Percentiles rank a stretch among this genome's conserved stretches.
Conservation (phyloP, 805 yeast species). For the Saturnispora serradocipensis region DNA sequence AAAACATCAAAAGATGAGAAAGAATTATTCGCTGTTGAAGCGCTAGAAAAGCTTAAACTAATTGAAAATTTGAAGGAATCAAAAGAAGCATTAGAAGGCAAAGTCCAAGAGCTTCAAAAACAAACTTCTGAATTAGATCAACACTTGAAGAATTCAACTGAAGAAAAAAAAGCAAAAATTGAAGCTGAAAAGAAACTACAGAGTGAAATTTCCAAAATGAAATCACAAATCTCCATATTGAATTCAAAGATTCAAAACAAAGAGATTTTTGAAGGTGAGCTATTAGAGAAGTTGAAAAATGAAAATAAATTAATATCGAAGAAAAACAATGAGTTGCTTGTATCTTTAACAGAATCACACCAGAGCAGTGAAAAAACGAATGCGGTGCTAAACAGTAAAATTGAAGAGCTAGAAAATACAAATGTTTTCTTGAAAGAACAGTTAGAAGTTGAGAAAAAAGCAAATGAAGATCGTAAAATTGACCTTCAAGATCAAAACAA, state of each 20-base stretch:
- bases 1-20: not conserved
- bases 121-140: not conserved
- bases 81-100: not conserved
- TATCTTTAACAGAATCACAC: not conserved
- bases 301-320: not conserved
- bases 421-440: not conserved
- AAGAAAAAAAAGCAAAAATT: not conserved
- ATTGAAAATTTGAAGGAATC: not conserved
- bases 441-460: not conserved
- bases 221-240: not conserved
- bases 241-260: not conserved
- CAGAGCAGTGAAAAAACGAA: not conserved
- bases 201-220: not conserved
- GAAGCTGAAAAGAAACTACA: not conserved
- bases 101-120: not conserved
- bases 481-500: not conserved
- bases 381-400: not conserved
- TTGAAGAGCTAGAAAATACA: not conserved
- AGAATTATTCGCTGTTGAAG: not conserved
- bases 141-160: not conserved
- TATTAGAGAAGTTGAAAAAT: not conserved
- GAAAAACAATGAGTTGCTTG: not conserved
- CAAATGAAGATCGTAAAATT: not conserved
- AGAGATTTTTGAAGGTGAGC: not conserved
- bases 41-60: not conserved